A percentile compares a stretch with the other conserved stretches of the same genome.
Conservation (phyloP, 345 rosid species). For the Lepidium sativum region DNA sequence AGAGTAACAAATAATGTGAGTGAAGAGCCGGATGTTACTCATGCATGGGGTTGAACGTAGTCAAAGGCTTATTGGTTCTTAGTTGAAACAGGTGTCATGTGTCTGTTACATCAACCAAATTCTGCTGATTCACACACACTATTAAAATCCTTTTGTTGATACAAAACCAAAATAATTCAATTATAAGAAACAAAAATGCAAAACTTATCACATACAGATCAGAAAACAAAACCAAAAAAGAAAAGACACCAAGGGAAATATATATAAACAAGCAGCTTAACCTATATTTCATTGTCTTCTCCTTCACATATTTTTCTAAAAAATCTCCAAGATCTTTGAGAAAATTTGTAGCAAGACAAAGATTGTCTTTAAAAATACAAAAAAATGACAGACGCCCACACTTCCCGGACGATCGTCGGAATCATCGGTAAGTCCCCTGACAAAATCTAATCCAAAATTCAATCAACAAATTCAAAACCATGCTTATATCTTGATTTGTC, state of each 20-base stretch:
- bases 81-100: constrained; percentile 8
- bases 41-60: constrained; percentile 26
- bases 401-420: constrained; percentile 43
- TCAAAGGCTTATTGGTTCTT: constrained; percentile 13
- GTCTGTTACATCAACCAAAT: not conserved
- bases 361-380: not conserved
- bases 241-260: not conserved
- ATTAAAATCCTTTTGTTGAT: constrained; percentile 21
- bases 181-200: not conserved
- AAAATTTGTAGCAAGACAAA: constrained; percentile 5
- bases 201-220: not conserved
- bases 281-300: not conserved
- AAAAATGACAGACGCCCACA: constrained; percentile 17
- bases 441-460: not conserved
- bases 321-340: not conserved
- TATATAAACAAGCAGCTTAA: not conserved
- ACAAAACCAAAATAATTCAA: constrained; percentile 17
- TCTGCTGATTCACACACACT: constrained; percentile 3
- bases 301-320: not conserved
- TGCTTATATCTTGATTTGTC: no score
- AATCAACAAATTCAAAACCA: not conserved
- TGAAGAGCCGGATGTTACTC: constrained; percentile 30
- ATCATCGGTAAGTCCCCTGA: constrained; percentile 38
- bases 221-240: no score
- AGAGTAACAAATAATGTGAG: not conserved